Conservation (phyloP, 306 rosid species). For the Echinosophora koreensis region DNA sequence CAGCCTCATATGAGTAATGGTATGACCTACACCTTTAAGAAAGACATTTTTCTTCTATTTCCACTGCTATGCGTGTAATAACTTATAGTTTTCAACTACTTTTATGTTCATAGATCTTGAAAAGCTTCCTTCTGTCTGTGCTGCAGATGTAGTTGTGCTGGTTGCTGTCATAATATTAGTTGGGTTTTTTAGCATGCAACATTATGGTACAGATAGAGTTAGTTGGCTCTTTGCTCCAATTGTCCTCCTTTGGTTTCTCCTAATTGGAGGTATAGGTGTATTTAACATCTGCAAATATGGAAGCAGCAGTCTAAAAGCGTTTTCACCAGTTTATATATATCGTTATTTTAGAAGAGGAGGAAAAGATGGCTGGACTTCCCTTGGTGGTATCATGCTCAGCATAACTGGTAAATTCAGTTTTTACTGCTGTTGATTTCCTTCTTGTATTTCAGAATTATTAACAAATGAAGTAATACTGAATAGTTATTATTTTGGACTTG, state of each 20-base stretch:
- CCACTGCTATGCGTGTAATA: background rate
- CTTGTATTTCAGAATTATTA: conserved; percentile 32
- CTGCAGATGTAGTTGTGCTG: conserved; percentile 78
- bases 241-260: conserved; percentile 93
- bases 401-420: conserved; percentile 76
- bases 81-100: conserved; percentile 17
- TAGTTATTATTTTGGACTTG: conserved; percentile 44
- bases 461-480: conserved; percentile 18
- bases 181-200: conserved; percentile 95
- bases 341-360: conserved; percentile 83
- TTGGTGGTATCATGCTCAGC: conserved; percentile 95
- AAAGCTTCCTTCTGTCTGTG: conserved; percentile 44
- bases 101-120: conserved; percentile 37
- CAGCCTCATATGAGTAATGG: conserved; percentile 68
- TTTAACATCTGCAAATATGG: conserved; percentile 88
- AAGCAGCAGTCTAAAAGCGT: conserved; percentile 77
- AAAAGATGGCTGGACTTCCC: conserved; percentile 85
- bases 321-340: conserved; percentile 80
- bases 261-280: conserved; percentile 93
- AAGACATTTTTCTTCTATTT: conserved; percentile 37
- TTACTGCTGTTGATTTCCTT: conserved; percentile 26
- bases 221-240: conserved; percentile 99
- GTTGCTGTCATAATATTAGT: conserved; percentile 88
- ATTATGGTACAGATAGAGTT: conserved; percentile 93
- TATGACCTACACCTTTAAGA: conserved; percentile 53